phyloP scores from a whole-genome alignment of 768 basidiomycete species.

The Panellus pusillus region DNA sequence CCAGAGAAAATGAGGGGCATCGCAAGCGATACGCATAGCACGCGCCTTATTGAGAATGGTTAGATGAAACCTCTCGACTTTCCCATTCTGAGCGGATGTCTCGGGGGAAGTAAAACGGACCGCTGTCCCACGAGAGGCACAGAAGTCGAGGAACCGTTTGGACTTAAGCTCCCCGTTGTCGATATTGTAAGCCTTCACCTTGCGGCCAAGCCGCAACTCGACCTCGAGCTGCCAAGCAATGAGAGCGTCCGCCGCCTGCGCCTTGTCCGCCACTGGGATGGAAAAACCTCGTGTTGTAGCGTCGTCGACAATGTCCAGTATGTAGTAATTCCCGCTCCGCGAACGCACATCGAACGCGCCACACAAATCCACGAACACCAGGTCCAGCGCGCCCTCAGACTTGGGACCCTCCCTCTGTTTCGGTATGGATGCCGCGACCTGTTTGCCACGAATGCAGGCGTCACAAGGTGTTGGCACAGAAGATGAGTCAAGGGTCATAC shows the following conservation, averaged over 20 bases:
- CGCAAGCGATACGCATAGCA: conserved; percentile 28
- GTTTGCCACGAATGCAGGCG: conserved; percentile 39
- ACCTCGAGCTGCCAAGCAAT: conserved; percentile 29
- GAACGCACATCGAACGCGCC: conserved; percentile 25
- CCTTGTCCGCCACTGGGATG: too few relatives aligned
- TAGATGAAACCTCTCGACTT: conserved; percentile 35
- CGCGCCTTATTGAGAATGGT: conserved; percentile 31
- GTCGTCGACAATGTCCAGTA: conserved; percentile 38
- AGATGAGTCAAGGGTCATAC: conserved; percentile 1
- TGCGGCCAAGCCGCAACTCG: conserved; percentile 22
- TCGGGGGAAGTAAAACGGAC: conserved; percentile 30
- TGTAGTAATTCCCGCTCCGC: conserved; percentile 27
- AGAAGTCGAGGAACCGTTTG: conserved; percentile 17
- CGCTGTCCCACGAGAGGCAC: conserved; percentile 8
- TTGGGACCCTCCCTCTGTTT: conserved; percentile 27
- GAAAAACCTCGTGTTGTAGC: too few relatives aligned
- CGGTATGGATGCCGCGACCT: conserved; percentile 34
- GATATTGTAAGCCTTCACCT: too few relatives aligned
- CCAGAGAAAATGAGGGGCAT: conserved; percentile 30
- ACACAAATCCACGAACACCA: conserved; percentile 34
- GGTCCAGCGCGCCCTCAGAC: conserved; percentile 27
- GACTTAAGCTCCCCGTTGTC: conserved; percentile 28
- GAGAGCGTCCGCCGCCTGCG: too few relatives aligned
- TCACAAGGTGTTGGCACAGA: conserved; percentile 4
- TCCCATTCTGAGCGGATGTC: conserved; percentile 37